Evolutionary conservation across 805 yeast species (phyloP), one percentile per base, ranked within the genome.

Genomic region (Cyberlindnera veronae): DNA sequence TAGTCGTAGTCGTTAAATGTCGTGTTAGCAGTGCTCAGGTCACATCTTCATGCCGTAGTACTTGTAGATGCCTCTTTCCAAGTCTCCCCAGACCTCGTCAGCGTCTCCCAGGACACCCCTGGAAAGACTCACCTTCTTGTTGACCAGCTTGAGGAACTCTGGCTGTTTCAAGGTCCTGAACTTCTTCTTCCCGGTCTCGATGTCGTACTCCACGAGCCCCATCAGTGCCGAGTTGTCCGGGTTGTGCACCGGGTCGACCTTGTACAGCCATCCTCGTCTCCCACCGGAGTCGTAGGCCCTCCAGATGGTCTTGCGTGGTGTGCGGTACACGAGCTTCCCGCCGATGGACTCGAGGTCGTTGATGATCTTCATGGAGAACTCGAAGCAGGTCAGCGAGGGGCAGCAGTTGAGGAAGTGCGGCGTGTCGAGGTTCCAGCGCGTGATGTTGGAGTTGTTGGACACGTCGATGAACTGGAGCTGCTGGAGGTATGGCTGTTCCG

Each of bases 251-350:
- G 42, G 51, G 3, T 51, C 54, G 14, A 67, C 62, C 54, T 72
- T 76, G 60, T 79, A 82, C 14, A 88, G 59, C 95, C 96, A 88
- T 11, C 86, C 81, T 45, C 96, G 70, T 45, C 95, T 69, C 5
- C 95, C 95, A 52, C 55, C 67, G 18, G 67, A 69, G 47, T 39
- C 71, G 61, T 15, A 62, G 44, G 45, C 57, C 39, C 34, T 54
- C 60, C 51, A 66, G 38, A 24, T 53, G 52, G 31, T 48, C 38
- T 39, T 62, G 38, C 36, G 52, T 13, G 39, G 32, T 22, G 58
- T 55, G 19, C 57, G 45, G 27, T 37, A 62, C 40, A 36, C 40
- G 10, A 55, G 27, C 18, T 42, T 41, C 4, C 60, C 58, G 16
- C 61, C 62, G 19, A 51, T 46, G 9, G 40, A 26, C 10, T 74